phyloP scores from a whole-genome alignment of 495 filamentous ascomycete species.

The Platismatia glauca region DNA sequence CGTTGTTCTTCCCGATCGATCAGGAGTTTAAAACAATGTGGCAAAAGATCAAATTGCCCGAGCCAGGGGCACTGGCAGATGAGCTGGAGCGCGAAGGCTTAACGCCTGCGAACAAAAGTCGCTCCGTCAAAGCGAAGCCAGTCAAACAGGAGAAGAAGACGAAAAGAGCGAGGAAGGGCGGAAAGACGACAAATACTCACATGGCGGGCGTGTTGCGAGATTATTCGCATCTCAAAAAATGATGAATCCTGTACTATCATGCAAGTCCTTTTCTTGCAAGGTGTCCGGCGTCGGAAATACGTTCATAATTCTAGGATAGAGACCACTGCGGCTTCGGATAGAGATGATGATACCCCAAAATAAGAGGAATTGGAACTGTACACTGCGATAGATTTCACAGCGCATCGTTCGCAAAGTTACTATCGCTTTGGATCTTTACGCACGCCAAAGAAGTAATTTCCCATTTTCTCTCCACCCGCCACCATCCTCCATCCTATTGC shows the following conservation, averaged over 20 bases:
- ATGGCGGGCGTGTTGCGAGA: constrained; percentile 85
- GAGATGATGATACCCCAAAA: neutral
- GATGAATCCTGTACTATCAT: neutral
- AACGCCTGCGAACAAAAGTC: constrained; percentile 69
- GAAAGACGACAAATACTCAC: constrained; percentile 86
- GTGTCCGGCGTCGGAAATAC: neutral
- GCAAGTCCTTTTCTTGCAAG: constrained; percentile 6
- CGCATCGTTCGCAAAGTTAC: neutral
- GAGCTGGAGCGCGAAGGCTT: constrained; percentile 64
- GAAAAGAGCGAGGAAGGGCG: constrained; percentile 58
- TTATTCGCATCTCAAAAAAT: constrained; percentile 57
- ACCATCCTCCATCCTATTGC: constrained; percentile 88
- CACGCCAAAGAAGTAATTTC: constrained; percentile 95
- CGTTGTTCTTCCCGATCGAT: constrained; percentile 65
- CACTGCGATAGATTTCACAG: neutral
- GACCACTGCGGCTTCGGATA: neutral
- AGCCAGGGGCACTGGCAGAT: constrained; percentile 62
- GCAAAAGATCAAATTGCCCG: constrained; percentile 70
- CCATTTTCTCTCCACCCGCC: constrained; percentile 68
- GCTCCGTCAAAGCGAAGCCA: constrained; percentile 48
- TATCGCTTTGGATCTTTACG: constrained; percentile 40
- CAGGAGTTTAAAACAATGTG: constrained; percentile 74
- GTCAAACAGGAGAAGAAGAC: constrained; percentile 51
- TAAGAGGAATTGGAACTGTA: neutral
- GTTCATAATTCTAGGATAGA: neutral